phyloP scores from a whole-genome alignment of 106 monocot genomes.

The Phalaenopsis equestris region DNA sequence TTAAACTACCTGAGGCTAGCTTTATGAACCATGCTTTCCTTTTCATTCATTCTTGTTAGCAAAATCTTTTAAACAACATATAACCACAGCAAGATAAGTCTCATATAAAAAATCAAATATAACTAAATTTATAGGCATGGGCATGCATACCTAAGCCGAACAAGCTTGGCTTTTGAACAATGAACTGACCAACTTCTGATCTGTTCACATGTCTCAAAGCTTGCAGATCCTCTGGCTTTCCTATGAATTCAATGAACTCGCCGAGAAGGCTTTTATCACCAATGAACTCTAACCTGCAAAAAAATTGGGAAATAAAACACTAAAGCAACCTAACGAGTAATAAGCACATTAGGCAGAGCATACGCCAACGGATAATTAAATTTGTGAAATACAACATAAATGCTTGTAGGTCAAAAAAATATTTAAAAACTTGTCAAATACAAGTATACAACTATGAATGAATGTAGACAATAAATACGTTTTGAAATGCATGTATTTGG shows the following conservation, averaged over 20 bases:
- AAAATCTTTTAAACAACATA: not conserved
- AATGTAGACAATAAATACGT: not conserved
- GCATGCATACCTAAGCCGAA: conserved; percentile 54
- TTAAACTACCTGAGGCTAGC: not conserved
- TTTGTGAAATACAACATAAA: not conserved
- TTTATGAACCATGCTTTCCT: not conserved
- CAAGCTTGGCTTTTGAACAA: conserved; percentile 53
- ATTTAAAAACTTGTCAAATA: not conserved
- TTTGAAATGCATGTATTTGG: not conserved
- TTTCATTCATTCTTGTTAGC: not conserved
- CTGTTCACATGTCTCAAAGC: conserved; percentile 64
- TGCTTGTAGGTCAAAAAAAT: not conserved
- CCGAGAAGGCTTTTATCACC: conserved; percentile 71
- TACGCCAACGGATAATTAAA: not conserved
- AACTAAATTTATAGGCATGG: not conserved
- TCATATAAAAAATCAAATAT: not conserved
- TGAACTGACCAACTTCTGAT: conserved; percentile 68
- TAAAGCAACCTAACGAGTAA: not conserved
- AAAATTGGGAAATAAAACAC: not conserved
- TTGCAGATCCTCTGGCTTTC: conserved; percentile 55
- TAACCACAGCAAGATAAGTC: not conserved
- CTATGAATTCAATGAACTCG: conserved; percentile 89
- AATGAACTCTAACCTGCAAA: conserved; percentile 75
- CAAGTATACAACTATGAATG: not conserved
- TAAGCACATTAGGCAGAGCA: not conserved